phyloP scores from a whole-genome alignment of 306 rosid genomes.

The Cucumis cinereus region DNA sequence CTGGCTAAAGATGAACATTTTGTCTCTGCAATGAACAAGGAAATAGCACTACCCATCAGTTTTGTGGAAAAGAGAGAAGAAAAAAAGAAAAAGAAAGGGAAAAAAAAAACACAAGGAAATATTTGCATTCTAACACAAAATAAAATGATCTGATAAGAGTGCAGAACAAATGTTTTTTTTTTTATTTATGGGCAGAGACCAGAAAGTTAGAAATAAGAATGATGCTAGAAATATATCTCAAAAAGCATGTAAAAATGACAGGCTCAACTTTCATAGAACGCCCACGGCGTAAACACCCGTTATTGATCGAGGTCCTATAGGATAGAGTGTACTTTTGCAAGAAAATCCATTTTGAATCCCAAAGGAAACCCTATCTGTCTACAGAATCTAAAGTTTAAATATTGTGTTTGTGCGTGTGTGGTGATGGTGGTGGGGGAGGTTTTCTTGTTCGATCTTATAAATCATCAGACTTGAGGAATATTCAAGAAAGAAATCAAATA shows the following conservation, averaged over 20 bases:
- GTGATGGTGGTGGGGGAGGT: too few species aligned
- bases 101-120: not conserved
- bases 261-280: not conserved
- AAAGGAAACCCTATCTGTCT: not conserved
- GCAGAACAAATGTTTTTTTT: not conserved
- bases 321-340: not conserved
- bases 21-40: slow-evolving; percentile 35
- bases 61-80: not conserved
- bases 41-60: slow-evolving; percentile 12
- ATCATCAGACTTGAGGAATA: too few species aligned
- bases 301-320: not conserved
- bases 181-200: not conserved
- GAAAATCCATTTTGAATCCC: not conserved
- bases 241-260: not conserved
- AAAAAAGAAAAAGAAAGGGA: not conserved
- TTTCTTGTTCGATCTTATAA: too few species aligned
- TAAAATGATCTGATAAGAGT: not conserved
- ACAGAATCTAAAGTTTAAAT: not conserved
- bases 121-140: not conserved
- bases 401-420: too few species aligned
- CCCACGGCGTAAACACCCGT: not conserved
- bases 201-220: not conserved
- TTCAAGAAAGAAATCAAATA: too few species aligned
- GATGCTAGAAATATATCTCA: not conserved
- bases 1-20: slow-evolving; percentile 64